Conservation (phyloP, 352 stramenopile species). For the Pythium folliculosum region DNA sequence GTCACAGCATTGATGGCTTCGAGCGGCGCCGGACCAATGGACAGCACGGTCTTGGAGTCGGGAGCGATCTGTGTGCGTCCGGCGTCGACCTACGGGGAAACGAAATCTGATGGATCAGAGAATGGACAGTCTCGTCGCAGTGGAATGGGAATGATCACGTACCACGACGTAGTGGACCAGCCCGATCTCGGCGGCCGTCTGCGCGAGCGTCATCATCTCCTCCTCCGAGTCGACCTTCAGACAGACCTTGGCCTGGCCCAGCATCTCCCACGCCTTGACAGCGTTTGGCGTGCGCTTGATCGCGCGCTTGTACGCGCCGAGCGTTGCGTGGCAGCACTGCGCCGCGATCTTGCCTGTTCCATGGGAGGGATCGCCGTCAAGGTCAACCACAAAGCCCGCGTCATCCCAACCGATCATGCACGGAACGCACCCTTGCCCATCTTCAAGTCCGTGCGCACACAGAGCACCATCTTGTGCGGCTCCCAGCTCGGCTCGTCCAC, state of each 20-base stretch:
- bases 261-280: conserved; percentile 75
- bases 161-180: conserved; percentile 86
- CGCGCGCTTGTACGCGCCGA: conserved; percentile 94
- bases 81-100: conserved; percentile 55
- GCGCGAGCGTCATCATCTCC: conserved; percentile 71
- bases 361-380: neutral
- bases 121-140: neutral
- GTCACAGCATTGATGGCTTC: conserved; percentile 72
- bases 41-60: conserved; percentile 83
- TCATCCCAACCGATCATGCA: neutral
- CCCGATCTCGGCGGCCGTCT: conserved; percentile 57
- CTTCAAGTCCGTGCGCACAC: conserved; percentile 93
- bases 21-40: conserved; percentile 74
- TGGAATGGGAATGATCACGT: neutral
- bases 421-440: conserved; percentile 92
- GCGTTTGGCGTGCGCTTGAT: conserved; percentile 74
- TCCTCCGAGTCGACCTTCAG: conserved; percentile 87
- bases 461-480: conserved; percentile 94
- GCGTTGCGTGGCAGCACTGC: conserved; percentile 90
- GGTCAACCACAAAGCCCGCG: neutral
- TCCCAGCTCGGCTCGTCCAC: conserved; percentile 57
- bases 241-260: conserved; percentile 86
- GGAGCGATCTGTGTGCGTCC: conserved; percentile 86
- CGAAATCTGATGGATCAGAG: neutral
- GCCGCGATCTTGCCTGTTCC: conserved; percentile 77